Evolutionary conservation across 306 rosid genomes (phyloP).

Genomic region (Citrullus amarus): DNA sequence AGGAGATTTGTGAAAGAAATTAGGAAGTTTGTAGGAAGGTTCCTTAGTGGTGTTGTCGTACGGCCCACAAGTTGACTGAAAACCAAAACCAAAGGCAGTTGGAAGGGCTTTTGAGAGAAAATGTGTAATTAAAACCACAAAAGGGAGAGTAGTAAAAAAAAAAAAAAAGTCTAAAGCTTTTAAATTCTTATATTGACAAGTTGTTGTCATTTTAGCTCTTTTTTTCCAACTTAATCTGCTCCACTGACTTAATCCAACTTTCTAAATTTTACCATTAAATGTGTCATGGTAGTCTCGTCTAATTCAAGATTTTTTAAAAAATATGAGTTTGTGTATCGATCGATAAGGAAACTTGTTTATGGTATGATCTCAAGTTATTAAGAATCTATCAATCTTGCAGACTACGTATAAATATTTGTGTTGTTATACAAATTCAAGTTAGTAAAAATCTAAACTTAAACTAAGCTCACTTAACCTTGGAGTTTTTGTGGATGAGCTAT

Average conservation of each 20-base stretch:
- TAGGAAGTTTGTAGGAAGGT: not conserved
- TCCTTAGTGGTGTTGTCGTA: not conserved
- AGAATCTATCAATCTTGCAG: not conserved
- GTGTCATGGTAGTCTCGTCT: not conserved
- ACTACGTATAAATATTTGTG: not conserved
- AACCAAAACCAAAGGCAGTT: not conserved
- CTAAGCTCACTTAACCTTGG: too few relatives aligned
- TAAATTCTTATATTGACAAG: not conserved
- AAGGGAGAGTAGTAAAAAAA: not conserved
- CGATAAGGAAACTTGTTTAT: not conserved
- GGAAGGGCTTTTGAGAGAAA: not conserved
- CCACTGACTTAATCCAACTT: constrained; percentile 1
- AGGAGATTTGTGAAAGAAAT: not conserved
- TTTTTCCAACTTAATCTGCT: not conserved
- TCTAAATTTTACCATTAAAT: not conserved
- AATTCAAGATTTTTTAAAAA: not conserved
- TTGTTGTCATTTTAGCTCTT: not conserved
- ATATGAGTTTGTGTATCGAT: not conserved
- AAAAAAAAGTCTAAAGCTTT: not conserved
- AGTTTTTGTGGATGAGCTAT: too few relatives aligned
- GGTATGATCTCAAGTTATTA: not conserved
- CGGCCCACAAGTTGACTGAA: not conserved
- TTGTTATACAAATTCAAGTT: too few relatives aligned
- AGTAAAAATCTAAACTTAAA: too few relatives aligned
- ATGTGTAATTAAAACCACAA: not conserved